phyloP scores from a whole-genome alignment of 331 rosid genomes.

The Acacia concinna region DNA sequence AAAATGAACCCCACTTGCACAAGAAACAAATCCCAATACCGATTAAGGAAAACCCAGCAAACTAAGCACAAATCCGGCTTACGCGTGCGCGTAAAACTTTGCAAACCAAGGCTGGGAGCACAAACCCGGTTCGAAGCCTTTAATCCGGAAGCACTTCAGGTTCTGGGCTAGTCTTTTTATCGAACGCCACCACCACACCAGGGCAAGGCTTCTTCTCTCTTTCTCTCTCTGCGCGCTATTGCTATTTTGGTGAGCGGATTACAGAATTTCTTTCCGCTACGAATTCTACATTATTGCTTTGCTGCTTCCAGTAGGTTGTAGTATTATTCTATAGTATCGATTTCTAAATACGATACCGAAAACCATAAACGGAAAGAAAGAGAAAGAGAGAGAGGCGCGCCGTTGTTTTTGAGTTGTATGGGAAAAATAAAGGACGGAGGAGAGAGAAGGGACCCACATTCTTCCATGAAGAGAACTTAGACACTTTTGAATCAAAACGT shows the following conservation, averaged over 20 bases:
- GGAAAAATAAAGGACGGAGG: conserved; percentile 7
- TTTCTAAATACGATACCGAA: conserved; percentile 6
- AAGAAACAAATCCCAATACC: conserved; percentile 38
- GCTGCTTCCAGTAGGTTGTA: neutral
- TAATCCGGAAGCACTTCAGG: neutral
- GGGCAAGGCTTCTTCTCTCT: neutral
- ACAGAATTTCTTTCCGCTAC: neutral
- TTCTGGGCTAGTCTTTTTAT: neutral
- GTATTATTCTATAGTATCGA: neutral
- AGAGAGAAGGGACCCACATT: conserved; percentile 38
- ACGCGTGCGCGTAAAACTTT: no score
- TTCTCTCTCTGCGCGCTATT: neutral
- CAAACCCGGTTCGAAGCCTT: neutral
- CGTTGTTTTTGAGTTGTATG: conserved; percentile 47
- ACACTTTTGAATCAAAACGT: conserved; percentile 56
- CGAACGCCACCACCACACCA: neutral
- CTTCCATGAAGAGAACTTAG: conserved; percentile 77
- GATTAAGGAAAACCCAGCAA: neutral
- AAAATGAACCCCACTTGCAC: conserved; percentile 21
- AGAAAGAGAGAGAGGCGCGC: conserved; percentile 38
- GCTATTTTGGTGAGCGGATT: neutral
- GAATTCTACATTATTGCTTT: neutral
- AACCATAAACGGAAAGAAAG: conserved; percentile 23
- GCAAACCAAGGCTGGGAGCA: conserved; percentile 15
- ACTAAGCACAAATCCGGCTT: conserved; percentile 25